Evolutionary conservation across 768 basidiomycete genomes (phyloP).

Genomic region (Gloeostereum incarnatum): DNA sequence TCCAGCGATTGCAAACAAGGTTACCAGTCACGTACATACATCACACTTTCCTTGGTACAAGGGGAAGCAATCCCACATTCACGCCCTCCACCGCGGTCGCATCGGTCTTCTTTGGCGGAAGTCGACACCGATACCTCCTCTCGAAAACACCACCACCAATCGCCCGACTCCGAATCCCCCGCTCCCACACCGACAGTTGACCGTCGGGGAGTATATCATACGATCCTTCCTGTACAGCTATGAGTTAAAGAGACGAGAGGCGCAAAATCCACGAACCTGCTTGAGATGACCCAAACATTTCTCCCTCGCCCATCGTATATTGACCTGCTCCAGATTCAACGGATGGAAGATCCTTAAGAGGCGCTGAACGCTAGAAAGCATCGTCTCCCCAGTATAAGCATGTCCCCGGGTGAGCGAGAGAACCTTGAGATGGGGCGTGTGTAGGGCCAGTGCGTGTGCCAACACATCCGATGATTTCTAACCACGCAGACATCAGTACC

Average conservation of each 20-base stretch:
- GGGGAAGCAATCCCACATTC: too few relatives aligned
- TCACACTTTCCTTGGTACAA: too few relatives aligned
- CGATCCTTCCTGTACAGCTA: conserved; percentile 1
- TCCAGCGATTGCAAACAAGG: too few relatives aligned
- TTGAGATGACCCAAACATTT: conserved; percentile 38
- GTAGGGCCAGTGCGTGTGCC: conserved; percentile 20
- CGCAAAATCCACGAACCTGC: conserved; percentile 22
- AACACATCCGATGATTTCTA: conserved; percentile 35
- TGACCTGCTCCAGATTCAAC: conserved; percentile 26
- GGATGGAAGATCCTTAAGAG: conserved; percentile 22
- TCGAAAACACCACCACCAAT: too few relatives aligned
- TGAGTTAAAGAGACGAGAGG: not conserved
- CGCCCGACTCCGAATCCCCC: too few relatives aligned
- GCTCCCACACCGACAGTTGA: too few relatives aligned
- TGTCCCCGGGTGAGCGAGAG: conserved; percentile 43
- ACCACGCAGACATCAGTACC: not conserved
- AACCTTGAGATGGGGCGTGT: conserved; percentile 28
- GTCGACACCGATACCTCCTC: too few relatives aligned
- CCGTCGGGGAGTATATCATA: conserved; percentile 16
- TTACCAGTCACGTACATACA: too few relatives aligned
- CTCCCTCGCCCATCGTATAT: conserved; percentile 39
- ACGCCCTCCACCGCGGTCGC: too few relatives aligned
- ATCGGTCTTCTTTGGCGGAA: too few relatives aligned
- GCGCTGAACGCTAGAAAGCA: conserved; percentile 30
- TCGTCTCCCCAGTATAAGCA: conserved; percentile 33